phyloP scores from a whole-genome alignment of 2,329 filamentous ascomycete genomes.

The Sodiomyces alkalinus region DNA sequence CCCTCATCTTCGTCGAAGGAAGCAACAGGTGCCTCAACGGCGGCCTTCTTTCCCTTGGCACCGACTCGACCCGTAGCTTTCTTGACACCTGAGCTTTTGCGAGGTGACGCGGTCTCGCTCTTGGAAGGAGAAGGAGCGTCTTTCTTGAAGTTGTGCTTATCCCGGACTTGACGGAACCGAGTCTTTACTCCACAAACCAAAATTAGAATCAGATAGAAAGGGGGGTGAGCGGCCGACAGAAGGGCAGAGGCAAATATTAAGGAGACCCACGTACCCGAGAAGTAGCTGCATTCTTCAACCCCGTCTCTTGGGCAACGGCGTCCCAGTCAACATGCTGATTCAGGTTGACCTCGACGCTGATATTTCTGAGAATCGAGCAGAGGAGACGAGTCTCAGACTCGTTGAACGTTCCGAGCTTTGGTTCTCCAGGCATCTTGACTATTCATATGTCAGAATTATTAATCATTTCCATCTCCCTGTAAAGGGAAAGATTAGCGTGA shows the following conservation, averaged over 20 bases:
- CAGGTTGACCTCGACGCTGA: too few species aligned
- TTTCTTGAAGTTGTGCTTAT: constrained; percentile 24
- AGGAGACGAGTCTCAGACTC: too few species aligned
- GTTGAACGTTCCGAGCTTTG: too few species aligned
- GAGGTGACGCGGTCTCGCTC: not conserved
- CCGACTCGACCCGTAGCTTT: constrained; percentile 7
- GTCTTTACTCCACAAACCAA: constrained; percentile 17
- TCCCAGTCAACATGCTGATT: constrained; percentile 36
- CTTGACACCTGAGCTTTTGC: constrained; percentile 5
- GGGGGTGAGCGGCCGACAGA: not conserved
- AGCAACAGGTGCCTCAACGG: constrained; percentile 6
- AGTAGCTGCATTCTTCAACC: constrained; percentile 28
- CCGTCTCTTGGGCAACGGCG: constrained; percentile 22
- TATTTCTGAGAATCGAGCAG: too few species aligned
- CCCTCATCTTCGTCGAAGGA: too few species aligned
- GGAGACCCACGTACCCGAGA: constrained; percentile 22
- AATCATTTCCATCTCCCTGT: too few species aligned
- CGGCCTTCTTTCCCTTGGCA: constrained; percentile 8
- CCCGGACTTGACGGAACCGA: constrained; percentile 34
- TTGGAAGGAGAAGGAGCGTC: constrained; percentile 7
- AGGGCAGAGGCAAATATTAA: not conserved
- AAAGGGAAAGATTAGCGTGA: too few species aligned
- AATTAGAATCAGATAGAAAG: too few species aligned
- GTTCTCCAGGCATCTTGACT: too few species aligned
- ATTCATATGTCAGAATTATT: too few species aligned